These are phyloP conservation scores for Linanthus parryae DNA, from an alignment of 148 eudicot genomes.

Conservation along the genomic window DNA sequence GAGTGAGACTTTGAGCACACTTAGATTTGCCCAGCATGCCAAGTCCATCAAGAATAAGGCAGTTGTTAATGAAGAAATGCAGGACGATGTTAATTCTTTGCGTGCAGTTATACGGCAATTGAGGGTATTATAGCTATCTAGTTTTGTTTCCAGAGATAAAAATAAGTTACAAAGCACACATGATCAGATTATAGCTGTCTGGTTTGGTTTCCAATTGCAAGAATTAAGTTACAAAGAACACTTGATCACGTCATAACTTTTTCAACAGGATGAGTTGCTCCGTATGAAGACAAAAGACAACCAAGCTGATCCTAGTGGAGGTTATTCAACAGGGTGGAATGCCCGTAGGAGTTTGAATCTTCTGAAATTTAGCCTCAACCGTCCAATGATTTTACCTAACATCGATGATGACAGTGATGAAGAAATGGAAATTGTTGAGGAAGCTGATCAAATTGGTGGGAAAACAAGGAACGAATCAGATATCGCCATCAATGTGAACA, in stretches of 20 bases:
- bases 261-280: conserved; percentile 64
- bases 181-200: not conserved
- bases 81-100: conserved; percentile 80
- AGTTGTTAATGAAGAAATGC: conserved; percentile 84
- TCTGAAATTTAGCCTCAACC: conserved; percentile 76
- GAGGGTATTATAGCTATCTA: conserved; percentile 34
- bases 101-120: conserved; percentile 81
- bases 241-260: not conserved
- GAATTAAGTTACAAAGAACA: not conserved
- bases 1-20: conserved; percentile 90
- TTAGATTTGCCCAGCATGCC: conserved; percentile 96
- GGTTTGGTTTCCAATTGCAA: no score
- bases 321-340: conserved; percentile 77
- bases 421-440: conserved; percentile 89
- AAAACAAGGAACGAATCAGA: conserved; percentile 19
- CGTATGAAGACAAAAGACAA: conserved; percentile 71
- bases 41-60: conserved; percentile 97
- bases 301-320: conserved; percentile 50
- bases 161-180: conserved; percentile 1
- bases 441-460: conserved; percentile 36
- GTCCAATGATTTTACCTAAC: conserved; percentile 50
- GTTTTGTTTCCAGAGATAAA: not conserved
- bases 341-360: conserved; percentile 91
- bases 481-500: conserved; percentile 11
- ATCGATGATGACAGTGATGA: conserved; percentile 82